These are phyloP conservation scores for Leccinum rimulosum DNA, from an alignment of 768 basidiomycete species.

Conservation along the genomic window DNA sequence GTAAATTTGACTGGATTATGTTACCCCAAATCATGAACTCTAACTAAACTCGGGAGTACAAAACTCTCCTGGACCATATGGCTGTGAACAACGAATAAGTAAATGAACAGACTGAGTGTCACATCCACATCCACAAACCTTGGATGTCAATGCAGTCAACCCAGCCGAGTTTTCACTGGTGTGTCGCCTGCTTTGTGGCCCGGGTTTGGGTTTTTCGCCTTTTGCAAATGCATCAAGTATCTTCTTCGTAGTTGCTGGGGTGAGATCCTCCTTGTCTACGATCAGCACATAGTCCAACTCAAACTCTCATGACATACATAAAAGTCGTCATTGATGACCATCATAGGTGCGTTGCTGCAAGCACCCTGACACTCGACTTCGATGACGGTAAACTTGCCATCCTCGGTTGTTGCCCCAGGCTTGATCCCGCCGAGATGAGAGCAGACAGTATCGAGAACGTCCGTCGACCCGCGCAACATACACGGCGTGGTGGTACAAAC, in stretches of 20 bases:
- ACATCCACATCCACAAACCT: conserved; percentile 45
- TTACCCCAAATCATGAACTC: conserved; percentile 18
- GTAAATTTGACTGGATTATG: neutral
- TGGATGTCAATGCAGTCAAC: conserved; percentile 71
- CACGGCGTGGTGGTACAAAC: conserved; percentile 99
- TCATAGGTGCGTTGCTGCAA: conserved; percentile 97
- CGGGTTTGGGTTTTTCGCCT: conserved; percentile 88
- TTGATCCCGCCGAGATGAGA: conserved; percentile 79
- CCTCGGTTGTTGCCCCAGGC: conserved; percentile 89
- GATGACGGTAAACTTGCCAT: conserved; percentile 95
- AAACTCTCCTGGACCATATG: conserved; percentile 90
- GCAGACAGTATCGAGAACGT: conserved; percentile 83
- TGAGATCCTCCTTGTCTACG: conserved; percentile 72
- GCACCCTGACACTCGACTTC: conserved; percentile 99
- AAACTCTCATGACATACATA: conserved; percentile 56
- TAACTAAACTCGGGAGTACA: conserved; percentile 85
- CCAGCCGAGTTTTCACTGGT: conserved; percentile 95
- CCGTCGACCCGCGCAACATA: conserved; percentile 89
- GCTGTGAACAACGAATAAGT: conserved; percentile 44
- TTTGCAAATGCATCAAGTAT: conserved; percentile 76
- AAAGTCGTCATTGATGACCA: conserved; percentile 94
- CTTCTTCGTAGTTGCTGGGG: conserved; percentile 70
- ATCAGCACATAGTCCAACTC: conserved; percentile 8
- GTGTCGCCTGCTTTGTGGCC: conserved; percentile 82
- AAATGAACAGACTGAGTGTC: neutral